Conservation (phyloP, 2,329 filamentous ascomycete genomes). For the Pseudogymnoascus sp. region DNA sequence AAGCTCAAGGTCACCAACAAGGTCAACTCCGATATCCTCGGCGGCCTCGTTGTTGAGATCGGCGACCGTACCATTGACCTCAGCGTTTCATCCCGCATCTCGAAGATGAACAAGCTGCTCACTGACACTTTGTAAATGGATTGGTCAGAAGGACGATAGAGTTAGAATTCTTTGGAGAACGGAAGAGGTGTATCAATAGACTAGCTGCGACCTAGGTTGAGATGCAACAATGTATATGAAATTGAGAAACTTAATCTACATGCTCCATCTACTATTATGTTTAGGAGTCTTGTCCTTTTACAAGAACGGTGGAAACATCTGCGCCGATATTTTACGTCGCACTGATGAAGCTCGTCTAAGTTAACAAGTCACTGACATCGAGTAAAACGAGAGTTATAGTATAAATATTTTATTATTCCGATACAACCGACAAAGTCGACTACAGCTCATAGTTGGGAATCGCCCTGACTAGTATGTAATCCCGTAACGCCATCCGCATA, state of each 20-base stretch:
- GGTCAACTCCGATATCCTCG: slow-evolving; percentile 90
- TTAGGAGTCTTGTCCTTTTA: neutral
- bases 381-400: neutral
- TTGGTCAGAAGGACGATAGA: slow-evolving; percentile 1
- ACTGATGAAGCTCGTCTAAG: neutral
- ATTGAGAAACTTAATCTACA: neutral
- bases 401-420: neutral
- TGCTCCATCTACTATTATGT: neutral
- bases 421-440: neutral
- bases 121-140: slow-evolving; percentile 82
- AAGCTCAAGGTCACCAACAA: slow-evolving; percentile 96
- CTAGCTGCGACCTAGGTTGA: slow-evolving; percentile 5
- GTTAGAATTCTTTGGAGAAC: neutral
- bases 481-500: neutral
- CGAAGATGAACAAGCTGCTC: slow-evolving; percentile 99
- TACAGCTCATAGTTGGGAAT: neutral
- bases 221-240: slow-evolving; percentile 8
- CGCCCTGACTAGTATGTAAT: neutral
- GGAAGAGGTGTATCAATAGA: slow-evolving; percentile 6
- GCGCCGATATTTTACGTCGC: neutral
- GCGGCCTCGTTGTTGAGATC: slow-evolving; percentile 90
- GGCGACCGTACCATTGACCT: slow-evolving; percentile 98
- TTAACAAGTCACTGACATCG: neutral
- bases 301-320: neutral
- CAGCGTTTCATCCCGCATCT: slow-evolving; percentile 86